These are phyloP conservation scores for Proliferodiscus dingleyae DNA, from an alignment of 2,329 filamentous ascomycete species.

Conservation along the genomic window DNA sequence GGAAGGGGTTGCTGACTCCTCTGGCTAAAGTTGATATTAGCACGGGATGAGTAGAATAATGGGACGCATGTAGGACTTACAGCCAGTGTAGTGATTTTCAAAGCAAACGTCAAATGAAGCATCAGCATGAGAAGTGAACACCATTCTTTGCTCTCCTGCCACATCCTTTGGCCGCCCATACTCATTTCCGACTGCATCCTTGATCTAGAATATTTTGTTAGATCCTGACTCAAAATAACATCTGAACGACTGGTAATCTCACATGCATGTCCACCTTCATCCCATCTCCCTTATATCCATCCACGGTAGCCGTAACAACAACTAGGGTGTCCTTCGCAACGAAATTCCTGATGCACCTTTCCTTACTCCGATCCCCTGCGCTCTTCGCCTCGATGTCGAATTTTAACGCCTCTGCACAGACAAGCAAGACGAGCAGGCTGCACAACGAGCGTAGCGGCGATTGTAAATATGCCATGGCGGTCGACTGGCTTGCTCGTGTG, in stretches of 20 bases:
- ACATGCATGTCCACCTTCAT: slow-evolving; percentile 94
- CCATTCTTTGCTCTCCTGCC: slow-evolving; percentile 74
- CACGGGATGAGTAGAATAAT: background rate
- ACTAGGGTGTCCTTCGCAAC: slow-evolving; percentile 88
- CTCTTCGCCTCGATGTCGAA: slow-evolving; percentile 79
- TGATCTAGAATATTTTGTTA: slow-evolving; percentile 58
- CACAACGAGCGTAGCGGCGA: slow-evolving; percentile 54
- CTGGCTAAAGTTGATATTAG: slow-evolving; percentile 13
- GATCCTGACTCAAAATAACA: slow-evolving; percentile 2
- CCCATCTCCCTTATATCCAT: slow-evolving; percentile 84
- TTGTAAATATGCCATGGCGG: slow-evolving; percentile 45
- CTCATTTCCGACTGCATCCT: slow-evolving; percentile 92
- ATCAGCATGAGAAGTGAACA: slow-evolving; percentile 89
- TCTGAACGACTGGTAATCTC: slow-evolving; percentile 33
- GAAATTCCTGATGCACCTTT: slow-evolving; percentile 95
- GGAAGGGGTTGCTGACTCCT: slow-evolving; percentile 40
- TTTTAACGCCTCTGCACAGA: slow-evolving; percentile 67
- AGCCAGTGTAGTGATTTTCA: slow-evolving; percentile 70
- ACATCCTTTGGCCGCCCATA: slow-evolving; percentile 90
- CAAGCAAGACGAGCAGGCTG: slow-evolving; percentile 52
- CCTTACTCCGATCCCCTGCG: slow-evolving; percentile 60
- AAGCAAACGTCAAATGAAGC: slow-evolving; percentile 96
- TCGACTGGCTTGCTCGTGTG: slow-evolving; percentile 15
- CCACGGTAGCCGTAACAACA: slow-evolving; percentile 85
- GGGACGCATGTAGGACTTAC: slow-evolving; percentile 46